phyloP scores from a whole-genome alignment of 495 filamentous ascomycete species.

The Cairneyella variabilis region DNA sequence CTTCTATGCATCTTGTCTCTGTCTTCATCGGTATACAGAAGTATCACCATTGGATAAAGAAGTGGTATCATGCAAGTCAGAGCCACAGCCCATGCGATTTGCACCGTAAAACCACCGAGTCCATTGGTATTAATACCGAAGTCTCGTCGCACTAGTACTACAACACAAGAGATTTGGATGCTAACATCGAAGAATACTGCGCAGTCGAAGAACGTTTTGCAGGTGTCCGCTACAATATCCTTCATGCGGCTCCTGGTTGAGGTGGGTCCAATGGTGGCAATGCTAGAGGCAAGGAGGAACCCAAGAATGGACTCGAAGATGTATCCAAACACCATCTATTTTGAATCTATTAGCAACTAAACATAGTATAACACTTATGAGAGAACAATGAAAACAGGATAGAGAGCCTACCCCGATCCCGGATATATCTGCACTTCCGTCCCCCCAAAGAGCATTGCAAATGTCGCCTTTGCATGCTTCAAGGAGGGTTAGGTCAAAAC shows the following conservation, averaged over 20 bases:
- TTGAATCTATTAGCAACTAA: neutral
- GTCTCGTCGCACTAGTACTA: constrained; percentile 29
- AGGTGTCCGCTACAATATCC: neutral
- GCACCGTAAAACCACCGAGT: constrained; percentile 29
- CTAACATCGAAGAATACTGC: constrained; percentile 32
- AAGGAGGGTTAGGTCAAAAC: constrained; percentile 7
- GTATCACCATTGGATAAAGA: constrained; percentile 14
- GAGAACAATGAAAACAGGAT: too few relatives aligned
- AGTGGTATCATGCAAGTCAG: constrained; percentile 27
- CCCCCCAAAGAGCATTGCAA: constrained; percentile 27
- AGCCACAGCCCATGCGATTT: constrained; percentile 30
- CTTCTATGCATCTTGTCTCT: too few relatives aligned
- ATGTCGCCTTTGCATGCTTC: constrained; percentile 21
- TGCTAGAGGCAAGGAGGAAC: neutral
- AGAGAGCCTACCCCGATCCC: constrained; percentile 24
- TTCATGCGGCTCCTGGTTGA: neutral
- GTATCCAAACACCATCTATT: constrained; percentile 27
- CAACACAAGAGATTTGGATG: constrained; percentile 34
- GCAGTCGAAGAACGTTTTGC: constrained; percentile 26
- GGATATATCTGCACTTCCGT: constrained; percentile 28
- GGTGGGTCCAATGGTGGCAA: neutral
- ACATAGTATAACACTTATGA: neutral
- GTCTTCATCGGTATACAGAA: neutral
- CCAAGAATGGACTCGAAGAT: constrained; percentile 18
- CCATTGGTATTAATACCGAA: constrained; percentile 29